Base-by-base conservation (phyloP, 2,329 filamentous ascomycete species). In the Leptosphaerulina australis region DNA sequence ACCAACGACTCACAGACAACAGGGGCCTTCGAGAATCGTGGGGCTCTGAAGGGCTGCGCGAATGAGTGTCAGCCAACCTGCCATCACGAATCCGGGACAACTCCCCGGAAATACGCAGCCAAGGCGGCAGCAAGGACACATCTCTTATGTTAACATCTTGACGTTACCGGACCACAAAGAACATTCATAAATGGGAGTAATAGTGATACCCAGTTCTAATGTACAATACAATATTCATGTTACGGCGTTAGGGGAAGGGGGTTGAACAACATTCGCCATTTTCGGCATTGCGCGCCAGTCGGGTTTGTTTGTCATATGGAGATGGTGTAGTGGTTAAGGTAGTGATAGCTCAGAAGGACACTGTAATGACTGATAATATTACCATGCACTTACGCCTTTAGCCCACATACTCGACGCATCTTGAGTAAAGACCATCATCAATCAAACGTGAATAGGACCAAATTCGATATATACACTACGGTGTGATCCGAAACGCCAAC, bases 401-500 rank as follows among this genome's bases (percentile, higher is more conserved):
- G n/a, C n/a, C n/a, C n/a, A n/a, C n/a, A n/a, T n/a, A n/a, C n/a
- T n/a, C n/a, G n/a, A n/a, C n/a, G n/a, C n/a, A n/a, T n/a, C n/a
- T n/a, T n/a, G 11, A 20, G 10, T 5, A 34, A 5, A 22, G 14
- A 18, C 15, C 10, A 11, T 17, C 17, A 20, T 34, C 26, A 7
- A n/a, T 18, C 6, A 25, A 12, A 37, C 18, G 11, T n/a, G 15
- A 4, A 21, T 4, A 11, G 12, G 9, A 14, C 11, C 22, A 2
- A 25, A 9, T 26, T 28, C 24, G 14, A 39, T 52, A 37, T 54
- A 21, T 54, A 51, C 46, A 54, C 41, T 37, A 22, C 28, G 4
- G 20, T 3, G 29, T 46, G 55, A 59, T 55, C 58, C 56, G 53
- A 43, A 37, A 63, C 62, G 53, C 62, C 62, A 53, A 18, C 29